phyloP scores from a whole-genome alignment of 1,284 basidiomycete species.

The Calocybe gambosa region DNA sequence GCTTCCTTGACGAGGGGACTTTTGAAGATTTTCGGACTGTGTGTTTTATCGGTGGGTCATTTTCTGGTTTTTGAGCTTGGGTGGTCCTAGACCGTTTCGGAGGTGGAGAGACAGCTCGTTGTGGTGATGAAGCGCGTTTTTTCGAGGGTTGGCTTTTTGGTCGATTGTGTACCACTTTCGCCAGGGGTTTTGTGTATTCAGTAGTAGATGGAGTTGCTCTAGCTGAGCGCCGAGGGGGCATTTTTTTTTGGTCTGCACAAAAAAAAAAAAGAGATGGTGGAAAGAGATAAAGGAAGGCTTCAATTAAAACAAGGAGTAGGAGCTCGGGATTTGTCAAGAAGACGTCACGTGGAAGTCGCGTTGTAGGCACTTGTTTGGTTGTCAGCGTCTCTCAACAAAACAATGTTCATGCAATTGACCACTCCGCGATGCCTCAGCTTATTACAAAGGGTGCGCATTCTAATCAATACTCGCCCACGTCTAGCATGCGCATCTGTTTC shows the following conservation, averaged over 20 bases:
- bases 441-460: no score
- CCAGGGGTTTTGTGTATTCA: conserved; percentile 24
- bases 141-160: conserved; percentile 25
- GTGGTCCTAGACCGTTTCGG: conserved; percentile 36
- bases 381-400: neutral
- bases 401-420: no score
- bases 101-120: conserved; percentile 37
- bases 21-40: conserved; percentile 28
- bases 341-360: conserved; percentile 30
- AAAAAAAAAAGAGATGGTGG: conserved; percentile 5
- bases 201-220: conserved; percentile 39
- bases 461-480: no score
- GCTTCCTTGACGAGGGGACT: conserved; percentile 20
- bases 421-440: no score
- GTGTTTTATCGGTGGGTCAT: conserved; percentile 22
- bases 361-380: conserved; percentile 19
- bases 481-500: neutral
- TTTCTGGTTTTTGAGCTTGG: conserved; percentile 28
- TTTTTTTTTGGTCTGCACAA: conserved; percentile 14
- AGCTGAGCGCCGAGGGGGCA: conserved; percentile 45
- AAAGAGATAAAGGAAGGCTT: conserved; percentile 1
- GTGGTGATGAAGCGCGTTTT: conserved; percentile 40
- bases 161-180: conserved; percentile 19
- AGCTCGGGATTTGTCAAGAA: neutral
- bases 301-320: neutral